Base-by-base conservation (phyloP, 2,329 filamentous ascomycete species). In the Aspergillus fischeri region DNA sequence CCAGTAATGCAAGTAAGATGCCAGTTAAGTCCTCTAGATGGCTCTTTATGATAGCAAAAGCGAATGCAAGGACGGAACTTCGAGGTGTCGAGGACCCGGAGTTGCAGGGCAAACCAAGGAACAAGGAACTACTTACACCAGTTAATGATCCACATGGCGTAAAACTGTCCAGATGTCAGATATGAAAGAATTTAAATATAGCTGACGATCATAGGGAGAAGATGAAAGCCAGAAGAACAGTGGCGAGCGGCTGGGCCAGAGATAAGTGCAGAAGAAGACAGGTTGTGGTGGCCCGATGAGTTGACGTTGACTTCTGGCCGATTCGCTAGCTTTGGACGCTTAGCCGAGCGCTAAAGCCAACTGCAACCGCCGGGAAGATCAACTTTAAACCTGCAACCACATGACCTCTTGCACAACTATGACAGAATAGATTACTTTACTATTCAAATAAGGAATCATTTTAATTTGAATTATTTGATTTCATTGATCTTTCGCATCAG, bases 111-210 rank as follows among this genome's bases (percentile, higher is more conserved):
- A 53, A 29, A 45, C 41, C 53, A 60, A 45, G 54, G 11, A 47
- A 57, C 38, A 53, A 28, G 51, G 11, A 25, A 52, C 10, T 35
- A 78, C 80, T 67, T 91, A 95, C 91, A 95, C 91, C 92, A 96
- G 85, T 93, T 92, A 75, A 96, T 79, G 76, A 96, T 89, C 91
- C 91, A 96, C 92, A 96, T 96, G 63, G 72, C 63, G 66, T 54
- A 52, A 52, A 52, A 24, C 51, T 42, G 57, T 41, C 60, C 55
- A 62, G 57, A 57, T 20, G 42, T 54, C 49, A 49, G 41, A 24
- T 47, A 25, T 38, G 54, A 29, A 49, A 45, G 24, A 42, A 49
- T 53, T 42, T n/a, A 47, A 53, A 53, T 50, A 61, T 58, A 55
- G 60, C 51, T 41, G 52, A 50, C 5, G 9, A 56, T 49, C 25